Conservation (phyloP, 495 filamentous ascomycete species). For the Xylaria intraflava region DNA sequence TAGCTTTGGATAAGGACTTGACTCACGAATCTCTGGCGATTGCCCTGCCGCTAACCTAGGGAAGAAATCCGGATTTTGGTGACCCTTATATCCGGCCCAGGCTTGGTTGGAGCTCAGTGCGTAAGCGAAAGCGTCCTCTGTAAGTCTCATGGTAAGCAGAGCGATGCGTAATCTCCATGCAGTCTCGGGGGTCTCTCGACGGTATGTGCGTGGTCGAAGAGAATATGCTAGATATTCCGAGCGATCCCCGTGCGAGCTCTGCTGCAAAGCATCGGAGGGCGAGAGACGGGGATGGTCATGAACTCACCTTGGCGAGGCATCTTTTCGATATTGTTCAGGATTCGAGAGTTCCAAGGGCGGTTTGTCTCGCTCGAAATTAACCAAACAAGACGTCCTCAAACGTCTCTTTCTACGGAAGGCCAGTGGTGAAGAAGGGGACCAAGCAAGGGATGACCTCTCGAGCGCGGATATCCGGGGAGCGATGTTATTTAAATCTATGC, state of each 20-base stretch:
- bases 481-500: not conserved
- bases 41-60: slow-evolving; percentile 62
- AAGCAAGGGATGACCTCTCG: not conserved
- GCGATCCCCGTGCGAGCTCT: too few relatives aligned
- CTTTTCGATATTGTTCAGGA: not conserved
- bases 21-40: slow-evolving; percentile 60
- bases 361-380: not conserved
- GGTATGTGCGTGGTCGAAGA: not conserved
- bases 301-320: slow-evolving; percentile 10
- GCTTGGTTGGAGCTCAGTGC: slow-evolving; percentile 60
- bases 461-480: not conserved
- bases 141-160: slow-evolving; percentile 23
- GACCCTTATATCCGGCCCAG: slow-evolving; percentile 60
- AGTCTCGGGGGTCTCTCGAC: not conserved
- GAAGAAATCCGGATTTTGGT: slow-evolving; percentile 67
- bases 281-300: not conserved
- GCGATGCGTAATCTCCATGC: not conserved
- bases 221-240: not conserved
- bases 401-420: not conserved
- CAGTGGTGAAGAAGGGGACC: not conserved
- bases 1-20: not conserved
- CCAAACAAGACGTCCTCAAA: not conserved
- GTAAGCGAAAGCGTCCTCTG: slow-evolving; percentile 48
- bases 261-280: not conserved
- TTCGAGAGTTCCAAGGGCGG: slow-evolving; percentile 4